phyloP scores from a whole-genome alignment of 1,139 yeast genomes.

The Saccharomyces pastorianus region DNA sequence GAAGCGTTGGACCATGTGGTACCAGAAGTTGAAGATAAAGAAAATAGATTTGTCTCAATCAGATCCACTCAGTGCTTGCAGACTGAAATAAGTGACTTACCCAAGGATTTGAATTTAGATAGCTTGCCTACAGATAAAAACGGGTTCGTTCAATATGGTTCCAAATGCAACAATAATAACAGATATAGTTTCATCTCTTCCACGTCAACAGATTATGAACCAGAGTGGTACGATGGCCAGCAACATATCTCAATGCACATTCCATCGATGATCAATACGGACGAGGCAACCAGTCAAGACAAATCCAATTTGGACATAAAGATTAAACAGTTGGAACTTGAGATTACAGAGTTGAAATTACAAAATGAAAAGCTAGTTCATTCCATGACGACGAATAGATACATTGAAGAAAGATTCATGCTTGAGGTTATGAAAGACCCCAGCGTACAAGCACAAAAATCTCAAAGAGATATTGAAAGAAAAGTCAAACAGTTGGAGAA shows the following conservation, averaged over 20 bases:
- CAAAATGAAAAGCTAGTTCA: conserved; percentile 30
- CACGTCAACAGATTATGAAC: conserved; percentile 26
- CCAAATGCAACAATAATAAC: conserved; percentile 11
- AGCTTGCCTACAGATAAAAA: conserved; percentile 18
- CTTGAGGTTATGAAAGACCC: conserved; percentile 17
- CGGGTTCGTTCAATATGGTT: conserved; percentile 20
- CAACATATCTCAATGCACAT: conserved; percentile 1
- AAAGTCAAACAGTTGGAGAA: conserved; percentile 27
- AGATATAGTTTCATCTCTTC: conserved; percentile 29
- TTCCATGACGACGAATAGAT: conserved; percentile 23
- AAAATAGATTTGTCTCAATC: not conserved
- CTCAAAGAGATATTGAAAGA: conserved; percentile 20
- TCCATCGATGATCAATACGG: not conserved
- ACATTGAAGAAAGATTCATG: conserved; percentile 22
- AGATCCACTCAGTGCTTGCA: not conserved
- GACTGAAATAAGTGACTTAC: conserved; percentile 3
- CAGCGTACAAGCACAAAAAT: conserved; percentile 8
- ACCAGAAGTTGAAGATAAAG: not conserved
- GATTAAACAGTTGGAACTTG: conserved; percentile 29
- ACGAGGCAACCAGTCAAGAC: conserved; percentile 3
- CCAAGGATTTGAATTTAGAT: conserved; percentile 15
- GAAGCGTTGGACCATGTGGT: not conserved
- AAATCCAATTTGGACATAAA: conserved; percentile 21
- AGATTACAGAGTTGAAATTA: conserved; percentile 27
- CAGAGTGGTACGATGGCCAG: conserved; percentile 17